Conservation (phyloP, 257 asterid species). For the Galeopsis tetrahit region DNA sequence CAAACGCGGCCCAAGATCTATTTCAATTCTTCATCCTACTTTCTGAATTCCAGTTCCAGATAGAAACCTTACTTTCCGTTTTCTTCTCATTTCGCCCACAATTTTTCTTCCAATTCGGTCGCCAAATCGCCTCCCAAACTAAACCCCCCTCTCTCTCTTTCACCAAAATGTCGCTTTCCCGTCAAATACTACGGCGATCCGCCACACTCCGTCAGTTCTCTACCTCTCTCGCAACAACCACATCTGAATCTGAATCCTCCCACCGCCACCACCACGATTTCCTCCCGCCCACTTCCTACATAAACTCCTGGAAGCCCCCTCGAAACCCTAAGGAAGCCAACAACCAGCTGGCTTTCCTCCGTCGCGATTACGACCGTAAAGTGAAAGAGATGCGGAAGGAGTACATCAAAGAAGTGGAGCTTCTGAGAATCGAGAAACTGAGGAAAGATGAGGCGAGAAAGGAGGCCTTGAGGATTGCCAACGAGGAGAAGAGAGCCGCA, state of each 20-base stretch:
- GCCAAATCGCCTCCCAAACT: too few relatives aligned
- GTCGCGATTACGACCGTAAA: constrained; percentile 66
- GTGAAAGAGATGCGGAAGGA: constrained; percentile 64
- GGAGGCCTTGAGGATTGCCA: constrained; percentile 74
- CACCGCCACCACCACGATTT: constrained; percentile 52
- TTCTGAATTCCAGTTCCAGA: too few relatives aligned
- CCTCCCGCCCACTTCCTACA: constrained; percentile 53
- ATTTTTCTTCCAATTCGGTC: too few relatives aligned
- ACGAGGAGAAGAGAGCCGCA: constrained; percentile 30
- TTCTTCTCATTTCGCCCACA: too few relatives aligned
- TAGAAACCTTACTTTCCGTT: too few relatives aligned
- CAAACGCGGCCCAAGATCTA: too few relatives aligned
- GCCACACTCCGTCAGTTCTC: constrained; percentile 37
- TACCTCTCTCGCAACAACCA: constrained; percentile 8
- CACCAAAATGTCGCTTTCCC: constrained; percentile 44
- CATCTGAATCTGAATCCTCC: constrained; percentile 33
- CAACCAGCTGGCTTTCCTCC: constrained; percentile 55
- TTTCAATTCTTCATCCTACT: too few relatives aligned
- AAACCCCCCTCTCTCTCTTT: too few relatives aligned
- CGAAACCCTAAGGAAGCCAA: constrained; percentile 73
- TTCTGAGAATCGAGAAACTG: constrained; percentile 64
- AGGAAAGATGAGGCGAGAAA: constrained; percentile 64
- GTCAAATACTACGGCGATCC: constrained; percentile 54
- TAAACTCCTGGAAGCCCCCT: constrained; percentile 68
- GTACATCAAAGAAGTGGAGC: constrained; percentile 73